Conservation (phyloP, 352 stramenopile species). For the Phytophthora sp. region DNA sequence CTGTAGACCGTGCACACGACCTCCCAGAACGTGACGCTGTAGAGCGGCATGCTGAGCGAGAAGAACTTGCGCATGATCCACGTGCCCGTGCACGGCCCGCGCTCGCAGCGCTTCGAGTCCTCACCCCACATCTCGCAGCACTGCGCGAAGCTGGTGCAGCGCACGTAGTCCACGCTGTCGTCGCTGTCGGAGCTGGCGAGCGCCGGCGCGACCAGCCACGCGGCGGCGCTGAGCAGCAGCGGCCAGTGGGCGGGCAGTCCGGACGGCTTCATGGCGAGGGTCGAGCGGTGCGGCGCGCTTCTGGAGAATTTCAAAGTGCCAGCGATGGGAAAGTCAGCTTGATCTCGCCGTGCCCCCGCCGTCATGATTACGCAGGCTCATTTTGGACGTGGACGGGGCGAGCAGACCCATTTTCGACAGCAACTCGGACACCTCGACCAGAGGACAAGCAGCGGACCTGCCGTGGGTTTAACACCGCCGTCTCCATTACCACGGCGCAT, state of each 20-base stretch:
- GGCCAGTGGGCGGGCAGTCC: not conserved
- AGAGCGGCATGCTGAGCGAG: slow-evolving; percentile 48
- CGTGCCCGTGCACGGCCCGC: slow-evolving; percentile 40
- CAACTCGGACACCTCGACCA: too few species aligned
- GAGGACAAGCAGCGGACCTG: too few species aligned
- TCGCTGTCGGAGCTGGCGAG: slow-evolving; percentile 18
- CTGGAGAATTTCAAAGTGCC: slow-evolving; percentile 15
- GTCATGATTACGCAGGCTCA: slow-evolving; percentile 15
- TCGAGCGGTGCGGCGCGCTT: not conserved
- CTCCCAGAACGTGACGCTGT: slow-evolving; percentile 50
- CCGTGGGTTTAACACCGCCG: too few species aligned
- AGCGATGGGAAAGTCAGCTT: slow-evolving; percentile 1
- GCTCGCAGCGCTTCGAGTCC: slow-evolving; percentile 48
- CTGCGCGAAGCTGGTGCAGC: slow-evolving; percentile 40
- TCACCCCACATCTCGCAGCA: slow-evolving; percentile 50
- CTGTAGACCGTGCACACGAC: slow-evolving; percentile 49
- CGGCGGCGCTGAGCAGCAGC: not conserved
- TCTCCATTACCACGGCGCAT: too few species aligned
- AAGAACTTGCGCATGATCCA: slow-evolving; percentile 59
- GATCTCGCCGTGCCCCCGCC: not conserved
- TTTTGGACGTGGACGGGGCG: not conserved
- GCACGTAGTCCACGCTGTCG: slow-evolving; percentile 26
- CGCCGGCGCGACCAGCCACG: not conserved
- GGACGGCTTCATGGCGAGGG: slow-evolving; percentile 4
- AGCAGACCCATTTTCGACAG: not conserved